phyloP scores from a whole-genome alignment of 768 basidiomycete species.

The Botryobasidium botryosum region DNA sequence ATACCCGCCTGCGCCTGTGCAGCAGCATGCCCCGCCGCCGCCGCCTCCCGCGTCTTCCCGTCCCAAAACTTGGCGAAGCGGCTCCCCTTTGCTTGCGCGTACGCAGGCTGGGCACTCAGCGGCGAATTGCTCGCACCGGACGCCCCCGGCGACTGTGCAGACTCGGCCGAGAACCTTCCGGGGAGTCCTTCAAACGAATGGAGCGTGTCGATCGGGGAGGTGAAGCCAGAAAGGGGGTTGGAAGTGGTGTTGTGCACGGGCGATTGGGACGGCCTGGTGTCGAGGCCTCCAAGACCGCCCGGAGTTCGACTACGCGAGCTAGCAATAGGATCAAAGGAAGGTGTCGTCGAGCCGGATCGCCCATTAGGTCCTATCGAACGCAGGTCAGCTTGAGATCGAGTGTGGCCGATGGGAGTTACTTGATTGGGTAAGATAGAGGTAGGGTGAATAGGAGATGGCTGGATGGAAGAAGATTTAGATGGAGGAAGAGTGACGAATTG shows the following conservation, averaged over 20 bases:
- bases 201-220: constrained; percentile 7
- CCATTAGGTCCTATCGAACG: too few species aligned
- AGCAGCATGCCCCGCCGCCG: constrained; percentile 14
- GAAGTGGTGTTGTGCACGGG: constrained; percentile 1
- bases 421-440: too few species aligned
- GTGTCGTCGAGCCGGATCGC: too few species aligned
- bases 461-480: too few species aligned
- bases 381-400: too few species aligned
- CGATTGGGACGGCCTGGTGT: not conserved
- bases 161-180: constrained; percentile 7
- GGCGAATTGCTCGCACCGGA: constrained; percentile 13
- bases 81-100: constrained; percentile 50
- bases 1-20: constrained; percentile 3
- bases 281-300: not conserved
- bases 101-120: constrained; percentile 24
- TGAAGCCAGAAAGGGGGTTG: constrained; percentile 9
- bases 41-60: constrained; percentile 36
- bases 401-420: too few species aligned
- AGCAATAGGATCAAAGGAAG: too few species aligned
- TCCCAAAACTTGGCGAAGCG: constrained; percentile 82
- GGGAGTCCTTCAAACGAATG: too few species aligned
- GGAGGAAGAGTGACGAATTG: too few species aligned
- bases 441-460: too few species aligned
- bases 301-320: too few species aligned
- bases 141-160: constrained; percentile 4